Evolutionary conservation across 1,139 yeast species (phyloP), one percentile per base, ranked within the genome.

Genomic region (Petasospora rhodanensis): DNA sequence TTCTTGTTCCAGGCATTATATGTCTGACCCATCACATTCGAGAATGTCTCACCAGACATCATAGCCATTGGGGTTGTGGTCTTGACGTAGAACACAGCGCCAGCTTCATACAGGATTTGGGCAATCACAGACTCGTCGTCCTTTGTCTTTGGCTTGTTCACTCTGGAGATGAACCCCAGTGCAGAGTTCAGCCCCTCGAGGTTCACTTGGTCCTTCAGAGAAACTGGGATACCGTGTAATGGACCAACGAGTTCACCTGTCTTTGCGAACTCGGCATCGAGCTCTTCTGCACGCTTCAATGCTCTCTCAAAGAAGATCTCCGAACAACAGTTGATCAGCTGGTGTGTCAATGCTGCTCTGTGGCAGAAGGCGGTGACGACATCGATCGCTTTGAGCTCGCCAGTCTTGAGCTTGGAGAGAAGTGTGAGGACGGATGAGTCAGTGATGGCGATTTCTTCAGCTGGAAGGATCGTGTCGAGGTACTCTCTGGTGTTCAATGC

Each of bases 171-270:
- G 32, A 14, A 23, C 26, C 26, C 26, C 9, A 23, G 9, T 7
- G 26, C 16, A 23, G 26, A 12, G 26, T 12, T 17, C 7, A 13
- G 16, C 7, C 26, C 26, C n/a, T 23, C 17, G n/a, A 14, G 16
- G 17, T 13, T 14, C 7, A 23, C 17, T 7, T 23, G 16, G 26
- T 23, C 79, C 42, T 71, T 70, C 34, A 79, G 50, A 2, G 84
- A 75, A 28, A 80, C 64, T 8, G 73, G 87, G 37, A 81, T 61
- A 5, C 89, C 89, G 34, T 80, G 85, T 19, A 80, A 57, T 4
- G 80, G 78, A 8, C 82, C 81, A 14, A 62, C 39, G 0, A 61
- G 40, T 29, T 58, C 50, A 0, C 68, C 69, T 22, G 51, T 46
- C 12, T 18, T 22, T 20, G 46, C 35, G 27, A 50, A 60, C 38